Base-by-base conservation (phyloP, 768 basidiomycete genomes). In the Lentinula raphanica region DNA sequence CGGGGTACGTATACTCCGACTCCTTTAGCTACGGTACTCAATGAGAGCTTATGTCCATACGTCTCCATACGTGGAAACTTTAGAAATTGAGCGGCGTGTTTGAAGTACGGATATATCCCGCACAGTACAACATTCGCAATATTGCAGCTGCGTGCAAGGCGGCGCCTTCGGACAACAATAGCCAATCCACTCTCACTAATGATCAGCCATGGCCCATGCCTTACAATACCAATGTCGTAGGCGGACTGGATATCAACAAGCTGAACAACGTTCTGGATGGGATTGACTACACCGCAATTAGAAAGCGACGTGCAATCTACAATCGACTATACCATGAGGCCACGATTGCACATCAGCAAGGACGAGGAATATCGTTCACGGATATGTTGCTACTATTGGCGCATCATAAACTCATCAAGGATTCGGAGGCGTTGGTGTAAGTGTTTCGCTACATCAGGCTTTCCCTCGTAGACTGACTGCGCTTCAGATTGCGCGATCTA, bases 371-470 rank as follows among this genome's bases (percentile, higher is more conserved):
- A 59, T 90, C 92, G 23, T 98, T 98, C 76, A 91, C 86, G 1
- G 82, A 85, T 45, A 96, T 96, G 91, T 79, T 98, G 2, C 68
- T 90, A 31, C 73, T 98, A 45, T 74, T 98, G 39, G 88, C 92
- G 1, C 96, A 97, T 68, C 87, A 98, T 74, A 94, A 92, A 69
- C 74, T 98, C 53, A 93, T 98, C 61, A 82, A 92, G 50, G 94
- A 97, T 71, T 83, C 83, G 27, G 90, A 93, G 29, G 95, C 95
- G 13, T 74, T 98, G 25, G 81, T 86, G 95, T 96, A 69, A 68
- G 92, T 82, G 13, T 32, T 19, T 5, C 3, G 32, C 9, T 49
- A 11, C 29, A n/a, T 29, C 19, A 25, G 11, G 23, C 2, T 39
- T 31, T 17, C 19, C 13, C 6, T 45, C 5, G 8, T 28, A 39